Evolutionary conservation across 345 rosid species (phyloP), one percentile per base, ranked within the genome.

Genomic region (Rubroshorea leprosula): DNA sequence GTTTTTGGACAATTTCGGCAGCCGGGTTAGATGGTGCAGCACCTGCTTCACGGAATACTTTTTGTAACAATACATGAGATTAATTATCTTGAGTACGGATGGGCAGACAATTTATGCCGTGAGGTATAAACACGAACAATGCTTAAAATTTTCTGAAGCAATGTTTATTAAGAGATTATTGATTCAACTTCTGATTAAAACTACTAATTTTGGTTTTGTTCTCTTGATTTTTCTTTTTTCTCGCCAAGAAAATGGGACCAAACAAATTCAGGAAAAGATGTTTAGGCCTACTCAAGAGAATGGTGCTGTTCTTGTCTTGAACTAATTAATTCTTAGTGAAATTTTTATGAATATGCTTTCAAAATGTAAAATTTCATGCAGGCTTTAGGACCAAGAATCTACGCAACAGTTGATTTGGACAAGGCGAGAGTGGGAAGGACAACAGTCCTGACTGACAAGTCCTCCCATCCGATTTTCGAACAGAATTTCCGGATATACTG

Each of bases 341-440:
- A 31, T 24, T 1, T 23, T 10, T 20, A 29, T 15, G 6, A 52
- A 2, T 54, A 10, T 12, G 49, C 11, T 35, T 18, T 21, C 56
- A 16, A 54, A 21, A n/a, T 46, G 25, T 0, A 55, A 49, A 29
- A 20, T 5, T 18, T 27, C 17, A 1, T 26, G 73, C 75, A 78
- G 84, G 51, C 64, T 20, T 63, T 61, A 22, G 83, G 83, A 23
- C 64, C 82, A 17, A 57, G 68, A 50, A 54, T 86, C 5, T 89
- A 89, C 51, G 89, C 87, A 45, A 72, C 90, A 5, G 65, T 92
- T 49, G 91, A 92, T 72, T 62, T 89, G 16, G 96, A 82, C 64
- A 81, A 74, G 60, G 84, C 90, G 7, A 81, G 93, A 21, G 83
- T 84, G 25, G 92, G 75, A 31, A 77, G 95, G 58, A 92, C 98